Base-by-base conservation (phyloP, 129 eudicot genomes). In the Chrysanthemum lavandulifolium region DNA sequence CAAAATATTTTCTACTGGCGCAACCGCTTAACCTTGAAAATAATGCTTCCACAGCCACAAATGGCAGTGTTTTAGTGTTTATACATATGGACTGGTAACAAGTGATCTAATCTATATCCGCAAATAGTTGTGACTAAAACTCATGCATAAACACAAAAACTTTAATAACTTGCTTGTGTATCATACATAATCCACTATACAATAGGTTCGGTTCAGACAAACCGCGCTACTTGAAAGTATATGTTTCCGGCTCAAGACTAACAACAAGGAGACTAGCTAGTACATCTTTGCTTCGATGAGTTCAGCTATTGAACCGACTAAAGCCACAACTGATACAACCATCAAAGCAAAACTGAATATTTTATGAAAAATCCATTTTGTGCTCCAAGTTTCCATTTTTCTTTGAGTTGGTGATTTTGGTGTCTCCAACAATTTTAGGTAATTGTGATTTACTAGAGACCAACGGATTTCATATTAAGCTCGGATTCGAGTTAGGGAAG, bases 261-360 rank as follows among this genome's bases (percentile, higher is more conserved):
- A 58, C 31, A 18, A 69, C 52, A 15, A 10, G 10, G 49, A 47
- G 43, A 53, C 69, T 68, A 27, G 31, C 6, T 31, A 78, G 13
- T 66, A 65, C 53, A 69, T 43, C 50, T 75, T 80, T 56, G 76
- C 81, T 62, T 73, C 65, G 0, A 55, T 23, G 10, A 91, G 80
- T 29, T 96, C 96, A 45, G 84, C 85, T 55, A 91, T 68, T 11
- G 97, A 88, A 12, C 96, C 93, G 66, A 76, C 63, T 11, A 78
- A 69, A 10, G 90, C 96, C 51, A 83, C 86, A 51, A 81, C 21
- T 5, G 97, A 78, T 13, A 88, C 86, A 27, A 91, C 73, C 68
- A 91, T 79, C 74, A 87, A 86, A n/a, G 75, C 61, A 11, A 62
- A 8, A 74, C 74, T 88, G 10, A 91, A 79, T 31, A 76, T 59